Evolutionary conservation across 495 filamentous ascomycete genomes (phyloP), one percentile per base, ranked within the genome.

Genomic region (Tuber borchii): DNA sequence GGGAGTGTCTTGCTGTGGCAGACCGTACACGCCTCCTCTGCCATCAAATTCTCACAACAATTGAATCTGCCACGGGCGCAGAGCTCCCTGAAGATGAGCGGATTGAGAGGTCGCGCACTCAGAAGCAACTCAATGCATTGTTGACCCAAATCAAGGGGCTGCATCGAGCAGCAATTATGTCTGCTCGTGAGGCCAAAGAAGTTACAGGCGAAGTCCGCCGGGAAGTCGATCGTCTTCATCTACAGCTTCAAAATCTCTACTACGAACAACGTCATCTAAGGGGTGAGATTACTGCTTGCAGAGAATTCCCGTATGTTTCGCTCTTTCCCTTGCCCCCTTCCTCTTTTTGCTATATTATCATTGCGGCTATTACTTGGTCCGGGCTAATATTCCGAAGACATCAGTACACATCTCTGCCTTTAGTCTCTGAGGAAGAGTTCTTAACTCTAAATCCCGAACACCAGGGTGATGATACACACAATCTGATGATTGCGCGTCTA

Each of bases 231-330:
- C 88, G 90, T 72, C 87, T 98, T 75, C 94, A 97, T 85, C 88
- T 99, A 31, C 91, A 96, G 82, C 87, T 98, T 42, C 94, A 98
- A 83, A 99, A 99, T 83, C 87, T 99, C 39, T 95, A 96, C 84
- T 99, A 99, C 83, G 95, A 99, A 84, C 93, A 97, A 83, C 87
- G 92, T 75, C 93, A 97, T 85, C 86, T 99, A 75, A 89, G 90
- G 69, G 93, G 93, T 37, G 96, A 99, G 84, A 98, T 99, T 78
- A 86, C 88, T 4, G 94, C 92, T 44, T 97, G 96, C 85, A 92
- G 95, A 82, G 90, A 90, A 51, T 98, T 97, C 77, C 92, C 97
- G 95, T 97, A 87, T 77, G 92, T 90, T 12, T 39, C 31, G 56
- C 37, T 20, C 71, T 42, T 69, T 65, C n/a, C n/a, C 68, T 69